A percentile compares a stretch with the other conserved stretches of the same genome.
These are phyloP conservation scores for Penicillium dipodomyicola DNA, from an alignment of 495 filamentous ascomycete species.

Conservation along the genomic window DNA sequence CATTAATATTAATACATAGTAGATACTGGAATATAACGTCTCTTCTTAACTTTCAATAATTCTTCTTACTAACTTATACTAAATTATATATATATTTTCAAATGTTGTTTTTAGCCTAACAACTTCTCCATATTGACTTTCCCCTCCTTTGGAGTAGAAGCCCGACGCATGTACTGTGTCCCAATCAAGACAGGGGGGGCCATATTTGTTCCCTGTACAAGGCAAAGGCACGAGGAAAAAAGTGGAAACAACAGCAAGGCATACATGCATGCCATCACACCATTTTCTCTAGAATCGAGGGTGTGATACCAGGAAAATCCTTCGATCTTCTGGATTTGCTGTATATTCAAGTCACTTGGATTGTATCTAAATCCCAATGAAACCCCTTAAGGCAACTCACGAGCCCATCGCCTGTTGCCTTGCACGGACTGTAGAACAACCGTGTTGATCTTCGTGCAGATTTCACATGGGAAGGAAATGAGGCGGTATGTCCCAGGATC, in stretches of 20 bases:
- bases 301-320: slow-evolving; percentile 2
- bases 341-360: background rate
- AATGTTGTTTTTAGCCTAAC: slow-evolving; percentile 1
- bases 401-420: background rate
- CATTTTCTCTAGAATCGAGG: background rate
- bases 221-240: background rate
- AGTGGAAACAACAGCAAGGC: slow-evolving; percentile 3
- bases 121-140: background rate
- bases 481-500: background rate
- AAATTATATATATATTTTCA: no score
- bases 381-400: background rate
- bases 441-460: background rate
- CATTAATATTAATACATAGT: no score
- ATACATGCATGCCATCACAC: slow-evolving; percentile 8
- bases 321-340: slow-evolving; percentile 6
- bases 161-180: slow-evolving; percentile 26
- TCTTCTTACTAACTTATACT: background rate
- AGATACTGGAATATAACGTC: no score
- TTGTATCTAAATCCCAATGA: background rate
- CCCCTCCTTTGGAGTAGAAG: slow-evolving; percentile 18
- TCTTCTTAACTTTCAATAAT: no score
- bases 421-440: background rate
- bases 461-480: background rate
- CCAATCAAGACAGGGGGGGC: slow-evolving; percentile 21
- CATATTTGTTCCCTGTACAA: slow-evolving; percentile 7